phyloP scores from a whole-genome alignment of 1,139 yeast genomes.

The Nadsonia commutata region DNA sequence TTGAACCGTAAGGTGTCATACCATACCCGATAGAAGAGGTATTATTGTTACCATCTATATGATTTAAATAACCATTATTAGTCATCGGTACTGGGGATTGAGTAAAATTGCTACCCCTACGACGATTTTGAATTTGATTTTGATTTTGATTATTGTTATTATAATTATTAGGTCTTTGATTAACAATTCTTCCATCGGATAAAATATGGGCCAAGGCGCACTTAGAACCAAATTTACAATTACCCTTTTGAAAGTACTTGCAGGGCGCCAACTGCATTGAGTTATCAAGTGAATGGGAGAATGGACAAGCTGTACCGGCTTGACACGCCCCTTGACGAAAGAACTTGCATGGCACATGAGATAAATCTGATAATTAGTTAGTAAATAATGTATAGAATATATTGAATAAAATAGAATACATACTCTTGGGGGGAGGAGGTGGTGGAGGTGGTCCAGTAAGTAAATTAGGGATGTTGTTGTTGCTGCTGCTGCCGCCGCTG shows the following conservation, averaged over 20 bases:
- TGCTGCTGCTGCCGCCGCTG: constrained; percentile 1
- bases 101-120: not conserved
- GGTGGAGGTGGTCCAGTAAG: not conserved
- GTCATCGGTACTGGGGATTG: too few relatives aligned
- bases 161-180: constrained; percentile 29
- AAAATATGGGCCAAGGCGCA: constrained; percentile 86
- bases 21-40: too few relatives aligned
- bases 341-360: constrained; percentile 95
- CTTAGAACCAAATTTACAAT: constrained; percentile 83
- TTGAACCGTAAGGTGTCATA: too few relatives aligned
- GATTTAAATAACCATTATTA: too few relatives aligned
- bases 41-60: too few relatives aligned
- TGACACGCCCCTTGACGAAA: constrained; percentile 84
- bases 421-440: not conserved
- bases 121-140: not conserved
- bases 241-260: constrained; percentile 86
- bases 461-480: constrained; percentile 2
- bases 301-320: constrained; percentile 86
- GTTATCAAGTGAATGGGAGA: constrained; percentile 62
- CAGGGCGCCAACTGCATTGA: constrained; percentile 61
- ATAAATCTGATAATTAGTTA: constrained; percentile 28
- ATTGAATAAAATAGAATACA: not conserved
- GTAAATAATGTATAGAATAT: not conserved
- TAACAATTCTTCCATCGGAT: constrained; percentile 78
- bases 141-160: constrained; percentile 1